Percentiles rank a stretch among this genome's conserved stretches.
These are phyloP conservation scores for Raddia guianensis DNA, from an alignment of 176 grass and related monocot genomes.

Conservation along the genomic window DNA sequence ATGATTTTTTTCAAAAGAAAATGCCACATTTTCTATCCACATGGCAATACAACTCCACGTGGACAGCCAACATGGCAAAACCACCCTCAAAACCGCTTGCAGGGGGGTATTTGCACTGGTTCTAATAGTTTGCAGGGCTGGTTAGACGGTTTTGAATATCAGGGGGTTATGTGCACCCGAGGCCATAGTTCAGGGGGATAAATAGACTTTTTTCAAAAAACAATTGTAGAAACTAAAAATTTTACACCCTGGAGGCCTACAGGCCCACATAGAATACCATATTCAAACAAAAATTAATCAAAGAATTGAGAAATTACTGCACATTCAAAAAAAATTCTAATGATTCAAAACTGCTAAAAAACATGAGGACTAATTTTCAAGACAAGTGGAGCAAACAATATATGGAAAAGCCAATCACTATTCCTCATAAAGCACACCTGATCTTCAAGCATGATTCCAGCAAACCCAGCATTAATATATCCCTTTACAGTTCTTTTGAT, in stretches of 20 bases:
- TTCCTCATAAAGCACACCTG: slow-evolving; percentile 47
- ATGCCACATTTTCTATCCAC: too few species aligned
- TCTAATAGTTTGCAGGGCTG: too few species aligned
- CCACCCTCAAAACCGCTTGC: too few species aligned
- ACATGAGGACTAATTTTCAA: neutral
- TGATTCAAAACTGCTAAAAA: neutral
- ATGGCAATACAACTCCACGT: too few species aligned
- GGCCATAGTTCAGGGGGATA: too few species aligned
- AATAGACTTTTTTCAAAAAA: too few species aligned
- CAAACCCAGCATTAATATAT: slow-evolving; percentile 91
- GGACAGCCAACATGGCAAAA: too few species aligned
- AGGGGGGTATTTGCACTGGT: too few species aligned
- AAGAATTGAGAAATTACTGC: neutral
- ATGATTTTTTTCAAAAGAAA: too few species aligned
- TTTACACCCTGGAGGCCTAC: neutral
- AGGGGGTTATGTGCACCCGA: too few species aligned
- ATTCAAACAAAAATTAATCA: slow-evolving; percentile 17
- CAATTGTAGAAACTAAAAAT: neutral
- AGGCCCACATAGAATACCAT: neutral
- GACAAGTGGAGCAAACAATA: neutral
- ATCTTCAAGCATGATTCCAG: slow-evolving; percentile 98
- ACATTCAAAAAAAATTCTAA: neutral
- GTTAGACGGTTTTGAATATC: too few species aligned
- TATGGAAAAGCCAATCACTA: slow-evolving; percentile 12
- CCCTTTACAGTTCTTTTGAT: slow-evolving; percentile 96